A percentile compares a stretch with the other conserved stretches of the same genome.
Conservation (phyloP, 208 protist genomes). For the Trypanosoma vivax region DNA sequence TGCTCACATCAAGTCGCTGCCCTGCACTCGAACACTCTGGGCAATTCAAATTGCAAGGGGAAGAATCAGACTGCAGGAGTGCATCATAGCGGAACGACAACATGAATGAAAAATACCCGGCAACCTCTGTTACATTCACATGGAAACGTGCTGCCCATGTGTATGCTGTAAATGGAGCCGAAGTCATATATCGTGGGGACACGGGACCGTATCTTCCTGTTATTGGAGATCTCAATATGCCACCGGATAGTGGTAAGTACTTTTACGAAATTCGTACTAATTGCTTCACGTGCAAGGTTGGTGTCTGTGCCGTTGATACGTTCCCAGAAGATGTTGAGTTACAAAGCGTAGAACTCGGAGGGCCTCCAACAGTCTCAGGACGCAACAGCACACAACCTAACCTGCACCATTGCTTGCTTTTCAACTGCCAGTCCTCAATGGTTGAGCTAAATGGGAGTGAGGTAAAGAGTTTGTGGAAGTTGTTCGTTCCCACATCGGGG, state of each 20-base stretch:
- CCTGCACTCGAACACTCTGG: not conserved
- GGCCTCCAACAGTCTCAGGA: not conserved
- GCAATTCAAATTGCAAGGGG: not conserved
- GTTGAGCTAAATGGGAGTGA: constrained; percentile 58
- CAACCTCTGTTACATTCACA: constrained; percentile 48
- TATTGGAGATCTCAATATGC: constrained; percentile 46
- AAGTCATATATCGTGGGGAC: constrained; percentile 50
- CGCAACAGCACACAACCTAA: too few species aligned
- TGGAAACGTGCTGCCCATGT: constrained; percentile 48
- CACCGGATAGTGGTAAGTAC: constrained; percentile 62
- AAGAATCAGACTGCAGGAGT: not conserved
- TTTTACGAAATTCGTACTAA: constrained; percentile 79
- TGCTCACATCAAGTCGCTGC: too few species aligned
- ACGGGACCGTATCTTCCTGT: constrained; percentile 53
- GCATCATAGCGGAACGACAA: not conserved
- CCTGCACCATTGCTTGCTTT: constrained; percentile 25
- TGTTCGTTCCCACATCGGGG: constrained; percentile 59
- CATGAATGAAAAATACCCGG: too few species aligned
- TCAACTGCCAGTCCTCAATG: constrained; percentile 69
- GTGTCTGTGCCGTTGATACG: constrained; percentile 42
- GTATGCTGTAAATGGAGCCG: constrained; percentile 39
- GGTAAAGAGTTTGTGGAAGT: constrained; percentile 64
- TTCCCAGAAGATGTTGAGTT: constrained; percentile 40
- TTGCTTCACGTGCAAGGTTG: constrained; percentile 64
- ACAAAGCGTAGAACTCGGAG: constrained; percentile 25